These are phyloP conservation scores for Sporothrix variecibatus DNA, from an alignment of 2,329 filamentous ascomycete genomes.

Conservation along the genomic window DNA sequence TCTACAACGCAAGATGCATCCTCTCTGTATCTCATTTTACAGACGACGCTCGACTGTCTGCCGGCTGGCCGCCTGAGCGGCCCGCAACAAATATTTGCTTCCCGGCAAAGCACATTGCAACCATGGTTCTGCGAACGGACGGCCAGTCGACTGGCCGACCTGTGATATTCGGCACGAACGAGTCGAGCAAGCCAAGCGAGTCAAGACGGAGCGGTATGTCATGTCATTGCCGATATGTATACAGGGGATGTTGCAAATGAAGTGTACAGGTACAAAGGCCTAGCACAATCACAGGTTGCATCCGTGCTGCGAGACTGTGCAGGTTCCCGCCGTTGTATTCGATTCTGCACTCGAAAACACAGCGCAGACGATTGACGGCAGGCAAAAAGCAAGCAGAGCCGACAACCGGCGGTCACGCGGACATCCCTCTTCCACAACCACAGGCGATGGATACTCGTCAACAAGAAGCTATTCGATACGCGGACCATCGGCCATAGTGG, in stretches of 20 bases:
- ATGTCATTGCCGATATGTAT: background rate
- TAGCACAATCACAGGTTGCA: background rate
- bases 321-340: constrained; percentile 13
- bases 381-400: background rate
- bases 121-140: constrained; percentile 8
- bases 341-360: background rate
- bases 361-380: background rate
- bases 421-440: background rate
- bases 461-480: background rate
- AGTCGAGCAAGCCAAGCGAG: background rate
- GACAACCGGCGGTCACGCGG: background rate
- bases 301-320: background rate
- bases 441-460: background rate
- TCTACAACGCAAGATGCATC: background rate
- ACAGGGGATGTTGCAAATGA: background rate
- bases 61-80: background rate
- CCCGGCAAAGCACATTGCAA: background rate
- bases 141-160: background rate
- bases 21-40: background rate
- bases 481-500: background rate
- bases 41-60: background rate
- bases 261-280: background rate
- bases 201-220: background rate
- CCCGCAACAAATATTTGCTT: background rate
- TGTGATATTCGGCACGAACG: background rate